phyloP scores from a whole-genome alignment of 139 green algal species.

The Eudorina sp. region DNA sequence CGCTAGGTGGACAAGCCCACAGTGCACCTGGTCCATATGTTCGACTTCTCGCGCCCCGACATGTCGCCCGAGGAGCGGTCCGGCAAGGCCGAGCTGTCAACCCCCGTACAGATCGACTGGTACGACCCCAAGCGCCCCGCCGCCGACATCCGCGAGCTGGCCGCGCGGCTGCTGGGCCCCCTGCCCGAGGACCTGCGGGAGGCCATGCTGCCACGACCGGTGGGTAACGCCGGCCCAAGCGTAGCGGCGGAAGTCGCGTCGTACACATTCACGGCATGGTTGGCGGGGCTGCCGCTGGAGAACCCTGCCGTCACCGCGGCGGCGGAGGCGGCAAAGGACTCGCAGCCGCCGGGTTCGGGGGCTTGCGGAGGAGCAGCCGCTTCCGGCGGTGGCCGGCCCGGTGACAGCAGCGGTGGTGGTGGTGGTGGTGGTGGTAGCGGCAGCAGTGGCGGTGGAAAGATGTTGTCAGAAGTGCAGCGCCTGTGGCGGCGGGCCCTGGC shows the following conservation, averaged over 20 bases:
- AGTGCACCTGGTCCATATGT: background rate
- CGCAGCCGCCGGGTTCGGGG: background rate
- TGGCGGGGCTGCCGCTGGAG: conserved; percentile 18
- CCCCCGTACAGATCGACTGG: background rate
- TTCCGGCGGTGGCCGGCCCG: too few species aligned
- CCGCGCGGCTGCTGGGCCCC: background rate
- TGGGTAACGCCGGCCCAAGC: background rate
- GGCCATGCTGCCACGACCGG: background rate
- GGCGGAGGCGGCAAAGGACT: background rate
- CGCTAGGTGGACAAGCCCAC: background rate
- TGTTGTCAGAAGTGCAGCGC: background rate
- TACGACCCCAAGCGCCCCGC: background rate
- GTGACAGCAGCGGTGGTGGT: background rate
- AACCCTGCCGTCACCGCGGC: background rate
- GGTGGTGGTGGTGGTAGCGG: too few species aligned
- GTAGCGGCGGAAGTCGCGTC: background rate
- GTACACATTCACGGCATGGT: conserved; percentile 9
- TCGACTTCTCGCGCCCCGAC: background rate
- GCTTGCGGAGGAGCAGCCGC: too few species aligned
- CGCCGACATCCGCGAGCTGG: background rate
- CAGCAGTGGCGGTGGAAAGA: too few species aligned
- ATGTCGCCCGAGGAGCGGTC: background rate
- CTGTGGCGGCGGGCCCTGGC: too few species aligned
- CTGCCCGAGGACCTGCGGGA: background rate
- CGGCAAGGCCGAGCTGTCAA: background rate